Evolutionary conservation across 495 filamentous ascomycete genomes (phyloP).

Genomic region (Trichoderma virens): DNA sequence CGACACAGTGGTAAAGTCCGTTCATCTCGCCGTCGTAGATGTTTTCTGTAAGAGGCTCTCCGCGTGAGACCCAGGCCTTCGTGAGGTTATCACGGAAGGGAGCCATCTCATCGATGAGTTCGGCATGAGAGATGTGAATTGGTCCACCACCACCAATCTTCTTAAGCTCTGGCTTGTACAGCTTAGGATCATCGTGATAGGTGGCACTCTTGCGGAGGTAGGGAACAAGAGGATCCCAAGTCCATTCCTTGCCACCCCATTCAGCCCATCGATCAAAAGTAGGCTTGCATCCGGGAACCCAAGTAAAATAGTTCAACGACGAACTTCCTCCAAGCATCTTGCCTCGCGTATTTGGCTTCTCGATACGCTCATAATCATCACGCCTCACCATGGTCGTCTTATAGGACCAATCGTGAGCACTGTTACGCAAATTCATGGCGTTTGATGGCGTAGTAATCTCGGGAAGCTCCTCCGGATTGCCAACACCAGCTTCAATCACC

Average conservation of each 20-base stretch:
- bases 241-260: constrained; percentile 36
- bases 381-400: constrained; percentile 57
- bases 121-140: constrained; percentile 47
- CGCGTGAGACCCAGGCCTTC: constrained; percentile 49
- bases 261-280: constrained; percentile 55
- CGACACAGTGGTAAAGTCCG: constrained; percentile 46
- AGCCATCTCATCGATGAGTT: constrained; percentile 44
- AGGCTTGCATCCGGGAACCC: constrained; percentile 50
- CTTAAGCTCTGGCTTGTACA: constrained; percentile 31
- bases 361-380: constrained; percentile 52
- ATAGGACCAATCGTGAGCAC: constrained; percentile 56
- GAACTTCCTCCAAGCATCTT: constrained; percentile 51
- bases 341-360: constrained; percentile 57
- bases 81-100: constrained; percentile 49
- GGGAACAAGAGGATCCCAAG: constrained; percentile 25
- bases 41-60: constrained; percentile 41
- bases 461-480: constrained; percentile 49
- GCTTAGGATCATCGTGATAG: constrained; percentile 45
- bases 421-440: constrained; percentile 45
- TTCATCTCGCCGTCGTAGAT: constrained; percentile 48
- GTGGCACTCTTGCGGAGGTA: constrained; percentile 23
- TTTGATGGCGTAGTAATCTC: constrained; percentile 46
- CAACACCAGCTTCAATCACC: constrained; percentile 49
- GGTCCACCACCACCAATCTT: constrained; percentile 45
- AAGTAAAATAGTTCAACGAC: constrained; percentile 58